These are phyloP conservation scores for Sporisorium exsertum DNA, from an alignment of 1,284 basidiomycete species.

Conservation along the genomic window DNA sequence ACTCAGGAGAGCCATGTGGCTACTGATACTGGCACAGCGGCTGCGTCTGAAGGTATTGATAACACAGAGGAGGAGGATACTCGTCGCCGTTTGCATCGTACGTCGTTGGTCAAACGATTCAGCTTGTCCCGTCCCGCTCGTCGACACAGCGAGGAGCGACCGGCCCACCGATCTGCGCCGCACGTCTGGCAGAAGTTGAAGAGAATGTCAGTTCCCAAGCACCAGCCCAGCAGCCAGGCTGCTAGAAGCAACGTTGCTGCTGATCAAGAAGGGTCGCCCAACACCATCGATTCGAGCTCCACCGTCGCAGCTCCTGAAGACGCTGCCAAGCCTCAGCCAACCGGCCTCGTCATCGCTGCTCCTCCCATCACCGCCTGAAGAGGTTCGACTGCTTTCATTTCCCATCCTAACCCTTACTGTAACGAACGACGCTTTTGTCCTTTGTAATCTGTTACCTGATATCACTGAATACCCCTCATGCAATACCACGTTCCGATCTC, in stretches of 20 bases:
- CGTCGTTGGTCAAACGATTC: slow-evolving; percentile 13
- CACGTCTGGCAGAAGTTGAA: slow-evolving; percentile 26
- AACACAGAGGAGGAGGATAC: not conserved
- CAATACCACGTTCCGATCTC: slow-evolving; percentile 2
- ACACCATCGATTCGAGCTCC: slow-evolving; percentile 8
- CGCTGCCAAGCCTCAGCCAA: slow-evolving; percentile 2
- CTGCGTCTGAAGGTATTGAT: not conserved
- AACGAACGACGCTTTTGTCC: no score
- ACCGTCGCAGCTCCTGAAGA: slow-evolving; percentile 3
- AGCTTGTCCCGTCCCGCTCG: slow-evolving; percentile 8
- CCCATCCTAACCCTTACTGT: no score
- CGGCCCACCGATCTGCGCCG: not conserved
- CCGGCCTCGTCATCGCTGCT: slow-evolving; percentile 1
- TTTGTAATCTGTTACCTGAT: no score
- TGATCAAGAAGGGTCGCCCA: no score
- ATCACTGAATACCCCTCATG: slow-evolving; percentile 5
- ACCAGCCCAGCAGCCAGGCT: not conserved
- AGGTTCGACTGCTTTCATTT: no score
- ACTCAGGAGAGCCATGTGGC: not conserved
- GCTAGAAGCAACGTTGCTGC: not conserved
- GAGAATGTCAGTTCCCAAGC: slow-evolving; percentile 14
- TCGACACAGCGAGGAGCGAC: slow-evolving; percentile 14
- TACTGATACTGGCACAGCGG: not conserved
- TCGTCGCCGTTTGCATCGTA: not conserved
- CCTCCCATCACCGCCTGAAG: slow-evolving; percentile 8